These are phyloP conservation scores for Dictyostelium intermedium DNA, from an alignment of 78 protist genomes.

Conservation along the genomic window DNA sequence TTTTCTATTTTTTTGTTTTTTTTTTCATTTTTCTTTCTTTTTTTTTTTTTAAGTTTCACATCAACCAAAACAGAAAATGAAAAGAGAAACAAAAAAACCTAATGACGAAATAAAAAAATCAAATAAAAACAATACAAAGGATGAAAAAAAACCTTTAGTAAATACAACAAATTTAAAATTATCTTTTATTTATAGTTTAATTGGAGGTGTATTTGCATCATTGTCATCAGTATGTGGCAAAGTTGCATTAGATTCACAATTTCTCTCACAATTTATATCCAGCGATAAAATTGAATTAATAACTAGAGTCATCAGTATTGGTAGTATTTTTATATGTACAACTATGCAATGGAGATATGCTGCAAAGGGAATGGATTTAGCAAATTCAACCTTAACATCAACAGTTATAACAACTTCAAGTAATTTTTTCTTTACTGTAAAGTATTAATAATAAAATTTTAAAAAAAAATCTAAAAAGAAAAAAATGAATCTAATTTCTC, in stretches of 20 bases:
- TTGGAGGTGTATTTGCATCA: constrained; percentile 76
- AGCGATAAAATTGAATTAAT: neutral
- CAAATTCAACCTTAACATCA: constrained; percentile 29
- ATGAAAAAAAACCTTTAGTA: neutral
- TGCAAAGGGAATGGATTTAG: constrained; percentile 70
- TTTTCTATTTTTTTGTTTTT: neutral
- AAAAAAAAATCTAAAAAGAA: neutral
- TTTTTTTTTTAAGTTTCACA: no score
- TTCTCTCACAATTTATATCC: constrained; percentile 34
- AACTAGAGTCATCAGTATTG: constrained; percentile 35
- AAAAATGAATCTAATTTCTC: neutral
- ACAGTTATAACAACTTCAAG: constrained; percentile 68
- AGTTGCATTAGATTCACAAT: constrained; percentile 35
- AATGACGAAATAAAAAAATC: neutral
- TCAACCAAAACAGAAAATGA: neutral
- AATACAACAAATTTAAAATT: neutral
- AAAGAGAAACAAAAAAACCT: neutral
- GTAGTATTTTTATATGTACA: constrained; percentile 51
- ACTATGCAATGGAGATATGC: constrained; percentile 78
- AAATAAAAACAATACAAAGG: neutral
- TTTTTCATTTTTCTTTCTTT: neutral
- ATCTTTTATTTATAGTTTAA: constrained; percentile 46
- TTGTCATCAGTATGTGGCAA: constrained; percentile 53
- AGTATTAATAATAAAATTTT: neutral
- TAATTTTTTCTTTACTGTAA: constrained; percentile 72